A percentile compares a stretch with the other conserved stretches of the same genome.
Conservation (phyloP, 441 rosid species). For the Iberis amara region DNA sequence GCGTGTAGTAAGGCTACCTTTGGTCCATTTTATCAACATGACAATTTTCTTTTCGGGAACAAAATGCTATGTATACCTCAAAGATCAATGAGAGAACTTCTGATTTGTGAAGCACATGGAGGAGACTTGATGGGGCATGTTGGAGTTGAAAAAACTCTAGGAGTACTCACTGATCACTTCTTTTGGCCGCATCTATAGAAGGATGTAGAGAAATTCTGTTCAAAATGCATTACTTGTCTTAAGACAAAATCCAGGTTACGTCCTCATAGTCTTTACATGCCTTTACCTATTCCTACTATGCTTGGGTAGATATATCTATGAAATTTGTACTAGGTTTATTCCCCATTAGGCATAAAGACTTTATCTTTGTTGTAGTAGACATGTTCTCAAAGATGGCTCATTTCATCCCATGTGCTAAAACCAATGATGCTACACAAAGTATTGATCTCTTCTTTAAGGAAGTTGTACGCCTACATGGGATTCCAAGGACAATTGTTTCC, state of each 20-base stretch:
- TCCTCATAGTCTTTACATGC: not conserved
- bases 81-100: no score
- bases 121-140: no score
- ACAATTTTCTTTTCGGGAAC: no score
- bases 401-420: not conserved
- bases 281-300: not conserved
- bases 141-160: no score
- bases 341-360: not conserved
- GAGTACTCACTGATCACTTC: no score
- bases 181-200: not conserved
- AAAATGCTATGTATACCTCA: no score
- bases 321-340: not conserved
- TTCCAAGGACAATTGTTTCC: not conserved
- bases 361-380: not conserved
- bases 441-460: not conserved
- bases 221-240: not conserved
- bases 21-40: no score
- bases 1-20: no score
- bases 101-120: no score
- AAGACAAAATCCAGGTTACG: not conserved
- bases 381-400: not conserved
- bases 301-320: not conserved
- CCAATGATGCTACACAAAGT: not conserved
- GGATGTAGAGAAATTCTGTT: not conserved
- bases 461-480: not conserved